Evolutionary conservation across 371 early-diverging fungal genomes (phyloP), one percentile per base, ranked within the genome.

Genomic region (Basidiobolus meristosporus): DNA sequence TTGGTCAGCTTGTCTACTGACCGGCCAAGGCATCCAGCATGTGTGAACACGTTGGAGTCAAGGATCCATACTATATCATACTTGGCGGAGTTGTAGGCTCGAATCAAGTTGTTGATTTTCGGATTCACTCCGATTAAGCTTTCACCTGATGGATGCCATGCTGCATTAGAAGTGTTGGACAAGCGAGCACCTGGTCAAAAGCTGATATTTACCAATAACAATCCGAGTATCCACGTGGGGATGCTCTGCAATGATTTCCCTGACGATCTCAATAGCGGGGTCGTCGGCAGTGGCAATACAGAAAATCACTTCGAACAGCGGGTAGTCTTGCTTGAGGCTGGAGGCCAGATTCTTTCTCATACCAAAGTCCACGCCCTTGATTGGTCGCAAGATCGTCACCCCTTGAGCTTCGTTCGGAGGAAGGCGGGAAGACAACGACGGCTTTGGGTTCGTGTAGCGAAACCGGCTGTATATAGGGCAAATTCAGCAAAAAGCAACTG

Each of bases 41-140:
- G 71, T 3, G 82, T 73, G 41, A 60, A 69, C 1, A 91, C 76
- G 58, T 93, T 93, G 9, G 81, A 80, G 48, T 95, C 96, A 14
- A 81, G 62, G 35, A 91, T 75, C 96, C 96, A 95, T 12, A 95
- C 51, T 44, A 90, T 74, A 47, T 90, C 87, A 55, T 86, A 64
- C 46, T 78, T 73, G 3, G 87, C 80, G 2, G 58, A 50, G 31
- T 70, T 60, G 51, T 85, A 91, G 1, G 83, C 75, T 42, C 69
- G 63, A 9, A 87, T 51, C 68, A 95, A 68, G 59, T 95, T 95
- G 65, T 87, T 87, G 51, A 95, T 73, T 53, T 95, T 95, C 7
- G 96, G 96, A 51, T 95, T 95, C 36, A 77, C 72, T 28, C 81
- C 84, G 0, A 77, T 67, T 12, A 56, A 50, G 23, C 46, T 50